These are phyloP conservation scores for Fomitopsis pinicola DNA, from an alignment of 1,284 basidiomycete species.

Conservation along the genomic window DNA sequence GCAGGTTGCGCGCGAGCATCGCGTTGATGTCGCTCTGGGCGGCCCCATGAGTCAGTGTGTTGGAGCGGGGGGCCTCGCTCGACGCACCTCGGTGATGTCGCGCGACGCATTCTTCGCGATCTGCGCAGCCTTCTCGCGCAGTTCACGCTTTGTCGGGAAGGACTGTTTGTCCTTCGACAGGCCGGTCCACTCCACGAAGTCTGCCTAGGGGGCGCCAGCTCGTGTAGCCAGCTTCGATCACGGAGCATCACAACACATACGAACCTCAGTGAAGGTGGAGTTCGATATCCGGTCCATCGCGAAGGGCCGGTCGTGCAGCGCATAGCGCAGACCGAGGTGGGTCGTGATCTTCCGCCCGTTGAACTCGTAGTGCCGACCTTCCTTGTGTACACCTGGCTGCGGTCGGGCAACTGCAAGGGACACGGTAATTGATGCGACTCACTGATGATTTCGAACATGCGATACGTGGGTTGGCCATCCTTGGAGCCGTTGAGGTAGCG, in stretches of 20 bases:
- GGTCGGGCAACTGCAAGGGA: not conserved
- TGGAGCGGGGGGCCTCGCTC: not conserved
- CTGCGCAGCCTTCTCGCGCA: slow-evolving; percentile 63
- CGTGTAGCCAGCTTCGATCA: not conserved
- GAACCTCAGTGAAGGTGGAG: slow-evolving; percentile 51
- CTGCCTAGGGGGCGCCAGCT: slow-evolving; percentile 45
- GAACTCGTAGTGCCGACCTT: slow-evolving; percentile 70
- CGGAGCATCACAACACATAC: slow-evolving; percentile 18
- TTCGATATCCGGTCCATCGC: slow-evolving; percentile 84
- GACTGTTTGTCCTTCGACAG: slow-evolving; percentile 46
- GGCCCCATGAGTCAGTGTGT: not conserved
- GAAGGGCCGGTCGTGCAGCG: slow-evolving; percentile 53
- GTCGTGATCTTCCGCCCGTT: slow-evolving; percentile 62
- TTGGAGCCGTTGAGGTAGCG: slow-evolving; percentile 67
- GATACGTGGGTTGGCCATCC: slow-evolving; percentile 63
- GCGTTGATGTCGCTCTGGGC: slow-evolving; percentile 60
- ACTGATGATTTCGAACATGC: slow-evolving; percentile 79
- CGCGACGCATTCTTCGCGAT: slow-evolving; percentile 56
- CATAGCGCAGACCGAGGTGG: slow-evolving; percentile 68
- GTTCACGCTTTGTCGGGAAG: slow-evolving; percentile 57
- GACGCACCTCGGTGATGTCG: slow-evolving; percentile 70
- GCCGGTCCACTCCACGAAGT: slow-evolving; percentile 62
- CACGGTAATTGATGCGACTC: slow-evolving; percentile 23
- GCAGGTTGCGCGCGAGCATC: slow-evolving; percentile 64
- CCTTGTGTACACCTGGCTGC: slow-evolving; percentile 44